Evolutionary conservation across 768 basidiomycete species (phyloP), one percentile per base, ranked within the genome.

Genomic region (Termitomyces sp.): DNA sequence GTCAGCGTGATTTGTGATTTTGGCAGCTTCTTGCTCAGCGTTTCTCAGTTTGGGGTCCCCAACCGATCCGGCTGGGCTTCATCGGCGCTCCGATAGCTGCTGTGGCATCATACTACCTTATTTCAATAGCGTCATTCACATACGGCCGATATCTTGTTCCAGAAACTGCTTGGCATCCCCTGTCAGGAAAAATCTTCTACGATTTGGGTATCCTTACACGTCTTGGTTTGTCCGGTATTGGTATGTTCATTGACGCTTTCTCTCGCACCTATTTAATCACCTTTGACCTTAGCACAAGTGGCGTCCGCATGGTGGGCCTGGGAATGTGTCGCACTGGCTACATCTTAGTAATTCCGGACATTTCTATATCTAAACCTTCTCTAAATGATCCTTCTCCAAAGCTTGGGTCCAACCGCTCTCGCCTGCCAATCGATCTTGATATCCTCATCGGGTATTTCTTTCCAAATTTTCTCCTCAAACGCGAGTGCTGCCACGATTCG

Each of bases 41-140:
- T 15, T 15, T 45, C 35, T 58, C 33, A 79, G 91, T 95, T 0
- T 94, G 91, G 91, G 93, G 93, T 2, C 93, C 93, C 0, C 76
- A 82, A 50, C 77, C 85, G 2, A 75, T 96, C 59, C 79, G 90
- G 9, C 77, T 97, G 2, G 95, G 95, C 1, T 98, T 92, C 75
- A 85, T 91, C 55, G 96, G 96, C 12, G 96, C 95, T 4, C 96
- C 96, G 0, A 78, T 98, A 16, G 90, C 95, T 0, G 93, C 94
- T 2, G 86, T 89, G 0, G 80, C 94, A 53, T 90, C 90, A 18
- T 91, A 93, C 76, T 96, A 94, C 71, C 77, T 96, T 22, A 87
- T 94, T 49, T 77, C 85, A 0, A 58, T 83, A 40, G 67, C 79
- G 46, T 90, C 85, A 2, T 74, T 90, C 55, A 57, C 81, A 42